Percentiles rank a stretch among this genome's conserved stretches.
phyloP scores from a whole-genome alignment of 2,329 filamentous ascomycete species.

The Ophiocordyceps sinensis region DNA sequence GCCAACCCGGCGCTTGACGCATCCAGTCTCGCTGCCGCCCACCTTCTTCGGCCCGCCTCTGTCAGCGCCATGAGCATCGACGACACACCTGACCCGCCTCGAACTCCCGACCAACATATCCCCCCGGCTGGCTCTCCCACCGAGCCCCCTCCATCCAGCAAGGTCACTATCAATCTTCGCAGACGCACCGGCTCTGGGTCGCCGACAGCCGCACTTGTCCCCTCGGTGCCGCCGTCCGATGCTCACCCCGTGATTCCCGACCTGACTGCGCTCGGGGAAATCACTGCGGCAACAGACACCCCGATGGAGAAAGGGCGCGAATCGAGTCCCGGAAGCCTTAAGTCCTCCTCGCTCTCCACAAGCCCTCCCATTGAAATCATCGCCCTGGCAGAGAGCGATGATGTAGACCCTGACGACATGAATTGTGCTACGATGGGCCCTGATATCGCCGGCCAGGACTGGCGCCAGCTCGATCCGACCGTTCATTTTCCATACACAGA shows the following conservation, averaged over 20 bases:
- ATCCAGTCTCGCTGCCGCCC: slow-evolving; percentile 17
- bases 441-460: slow-evolving; percentile 9
- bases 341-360: slow-evolving; percentile 2
- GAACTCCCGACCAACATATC: slow-evolving; percentile 24
- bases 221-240: not conserved
- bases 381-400: slow-evolving; percentile 20
- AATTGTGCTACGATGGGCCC: slow-evolving; percentile 16
- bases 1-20: slow-evolving; percentile 17
- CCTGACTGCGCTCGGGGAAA: not conserved
- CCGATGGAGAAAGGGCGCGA: not conserved
- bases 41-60: slow-evolving; percentile 10
- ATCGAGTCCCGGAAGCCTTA: not conserved
- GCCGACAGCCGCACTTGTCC: not conserved
- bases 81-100: slow-evolving; percentile 11
- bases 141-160: slow-evolving; percentile 33
- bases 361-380: slow-evolving; percentile 32
- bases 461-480: slow-evolving; percentile 24
- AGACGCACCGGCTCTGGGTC: slow-evolving; percentile 11
- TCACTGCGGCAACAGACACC: not conserved
- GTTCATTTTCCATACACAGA: slow-evolving; percentile 31
- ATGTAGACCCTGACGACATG: slow-evolving; percentile 15
- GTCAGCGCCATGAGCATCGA: slow-evolving; percentile 24
- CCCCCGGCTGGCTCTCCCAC: slow-evolving; percentile 16
- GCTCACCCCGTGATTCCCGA: not conserved
- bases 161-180: slow-evolving; percentile 46